Evolutionary conservation across 176 grass and related monocot genomes (phyloP), one percentile per base, ranked within the genome.

Genomic region (Phoenix dactylifera): DNA sequence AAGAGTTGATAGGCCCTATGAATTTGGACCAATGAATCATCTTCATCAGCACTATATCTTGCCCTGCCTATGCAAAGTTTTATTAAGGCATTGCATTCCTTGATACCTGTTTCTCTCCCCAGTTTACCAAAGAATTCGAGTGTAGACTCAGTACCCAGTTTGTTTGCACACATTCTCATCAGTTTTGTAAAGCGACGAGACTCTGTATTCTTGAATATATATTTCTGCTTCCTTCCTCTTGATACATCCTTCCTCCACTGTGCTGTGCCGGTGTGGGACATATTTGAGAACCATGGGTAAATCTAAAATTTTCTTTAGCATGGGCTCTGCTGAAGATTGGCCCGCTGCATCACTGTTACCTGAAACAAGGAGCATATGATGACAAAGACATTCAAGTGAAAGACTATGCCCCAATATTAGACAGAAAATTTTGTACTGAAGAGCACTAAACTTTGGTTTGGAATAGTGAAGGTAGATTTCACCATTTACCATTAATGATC

Each of bases 81-180:
- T 74, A 88, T 82, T 72, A 96, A 75, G 7, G 78, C 64, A 58
- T 83, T 80, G 51, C 80, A 88, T 73, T 96, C 92, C 77, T 88
- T 88, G 56, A 65, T 17, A 23, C 92, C 84, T 6, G 75, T 77
- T 58, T 82, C 72, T 77, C 92, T 84, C 16, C 92, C 92, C n/a
- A 96, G 69, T 60, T 77, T 90, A 23, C 48, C 44, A 7, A 96
- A 90, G 22, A 96, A 96, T 16, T 80, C 72, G 3, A 90, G 54
- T 1, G 92, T 79, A 3, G 74, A 62, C 66, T 77, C 77, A 0
- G 66, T 58, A 22, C 92, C 92, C 49, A 96, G 72, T 68, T 76
- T 89, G 28, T 76, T 55, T 9, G 80, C 86, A 15, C 80, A 90
- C 35, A 77, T 66, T 60, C 16, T 80, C 80, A 96, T 87, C 78